phyloP scores from a whole-genome alignment of 192 early-diverging fungal species.

The Coemansia sp. region DNA sequence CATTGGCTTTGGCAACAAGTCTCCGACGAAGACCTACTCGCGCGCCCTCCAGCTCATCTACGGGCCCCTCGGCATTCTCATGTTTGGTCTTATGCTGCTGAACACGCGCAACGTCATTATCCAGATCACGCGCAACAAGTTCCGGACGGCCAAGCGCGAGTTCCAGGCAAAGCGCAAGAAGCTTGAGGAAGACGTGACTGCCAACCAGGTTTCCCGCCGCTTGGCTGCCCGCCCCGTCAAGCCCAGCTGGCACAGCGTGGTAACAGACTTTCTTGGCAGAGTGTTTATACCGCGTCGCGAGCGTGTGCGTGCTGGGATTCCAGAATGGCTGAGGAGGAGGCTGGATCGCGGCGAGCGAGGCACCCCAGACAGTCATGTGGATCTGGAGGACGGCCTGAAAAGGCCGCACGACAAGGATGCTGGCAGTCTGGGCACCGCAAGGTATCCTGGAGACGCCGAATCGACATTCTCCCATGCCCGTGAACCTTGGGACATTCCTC shows the following conservation, averaged over 20 bases:
- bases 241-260: constrained; percentile 19
- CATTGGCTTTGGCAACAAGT: constrained; percentile 51
- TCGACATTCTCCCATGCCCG: background rate
- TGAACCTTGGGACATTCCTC: background rate
- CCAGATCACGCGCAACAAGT: constrained; percentile 40
- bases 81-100: constrained; percentile 54
- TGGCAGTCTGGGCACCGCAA: background rate
- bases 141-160: constrained; percentile 34
- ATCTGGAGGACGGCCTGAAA: constrained; percentile 7
- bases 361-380: background rate
- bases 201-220: constrained; percentile 35
- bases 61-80: constrained; percentile 48
- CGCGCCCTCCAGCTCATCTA: constrained; percentile 45
- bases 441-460: background rate
- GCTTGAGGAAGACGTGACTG: constrained; percentile 37
- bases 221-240: constrained; percentile 32
- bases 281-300: constrained; percentile 28
- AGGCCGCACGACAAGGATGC: background rate
- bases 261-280: constrained; percentile 27
- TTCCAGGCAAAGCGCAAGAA: constrained; percentile 28
- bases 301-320: constrained; percentile 42
- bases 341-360: constrained; percentile 13
- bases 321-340: constrained; percentile 33
- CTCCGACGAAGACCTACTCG: constrained; percentile 40
- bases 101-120: constrained; percentile 54